phyloP scores from a whole-genome alignment of 169 alveolate species.

The Plasmodium blacklocki region DNA sequence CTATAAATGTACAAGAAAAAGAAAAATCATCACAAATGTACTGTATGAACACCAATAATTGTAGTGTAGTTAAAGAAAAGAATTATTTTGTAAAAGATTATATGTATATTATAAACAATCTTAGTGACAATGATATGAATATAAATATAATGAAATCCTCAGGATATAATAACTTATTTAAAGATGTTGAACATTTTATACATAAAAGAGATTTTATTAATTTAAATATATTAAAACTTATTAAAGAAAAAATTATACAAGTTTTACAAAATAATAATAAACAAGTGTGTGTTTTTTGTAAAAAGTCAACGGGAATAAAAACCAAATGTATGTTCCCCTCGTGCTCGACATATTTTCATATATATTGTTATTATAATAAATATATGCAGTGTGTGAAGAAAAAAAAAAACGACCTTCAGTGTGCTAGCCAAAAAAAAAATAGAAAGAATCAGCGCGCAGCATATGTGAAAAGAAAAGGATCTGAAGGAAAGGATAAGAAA shows the following conservation, averaged over 20 bases:
- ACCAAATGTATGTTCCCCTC: conserved; percentile 67
- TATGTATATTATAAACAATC: conserved; percentile 12
- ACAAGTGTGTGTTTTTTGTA: conserved; percentile 26
- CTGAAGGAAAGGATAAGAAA: too few species aligned
- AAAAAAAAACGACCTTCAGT: not conserved
- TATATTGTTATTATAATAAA: conserved; percentile 39
- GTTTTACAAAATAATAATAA: conserved; percentile 17
- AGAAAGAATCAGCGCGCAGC: not conserved
- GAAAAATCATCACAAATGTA: conserved; percentile 1
- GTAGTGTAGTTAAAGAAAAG: conserved; percentile 19
- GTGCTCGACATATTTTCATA: conserved; percentile 36
- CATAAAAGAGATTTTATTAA: conserved; percentile 53
- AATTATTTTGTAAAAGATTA: conserved; percentile 19
- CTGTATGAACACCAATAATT: conserved; percentile 46
- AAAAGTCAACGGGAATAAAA: conserved; percentile 12
- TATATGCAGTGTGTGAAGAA: conserved; percentile 2
- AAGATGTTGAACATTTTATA: conserved; percentile 42
- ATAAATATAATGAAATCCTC: conserved; percentile 1
- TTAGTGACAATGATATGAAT: conserved; percentile 7
- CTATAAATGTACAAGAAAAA: too few species aligned
- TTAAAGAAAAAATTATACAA: conserved; percentile 33
- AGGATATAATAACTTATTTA: conserved; percentile 22
- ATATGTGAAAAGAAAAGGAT: not conserved
- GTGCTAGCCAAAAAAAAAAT: not conserved
- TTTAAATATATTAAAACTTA: conserved; percentile 21